These are phyloP conservation scores for Clonostachys rosea DNA, from an alignment of 2,329 filamentous ascomycete genomes.

Conservation along the genomic window DNA sequence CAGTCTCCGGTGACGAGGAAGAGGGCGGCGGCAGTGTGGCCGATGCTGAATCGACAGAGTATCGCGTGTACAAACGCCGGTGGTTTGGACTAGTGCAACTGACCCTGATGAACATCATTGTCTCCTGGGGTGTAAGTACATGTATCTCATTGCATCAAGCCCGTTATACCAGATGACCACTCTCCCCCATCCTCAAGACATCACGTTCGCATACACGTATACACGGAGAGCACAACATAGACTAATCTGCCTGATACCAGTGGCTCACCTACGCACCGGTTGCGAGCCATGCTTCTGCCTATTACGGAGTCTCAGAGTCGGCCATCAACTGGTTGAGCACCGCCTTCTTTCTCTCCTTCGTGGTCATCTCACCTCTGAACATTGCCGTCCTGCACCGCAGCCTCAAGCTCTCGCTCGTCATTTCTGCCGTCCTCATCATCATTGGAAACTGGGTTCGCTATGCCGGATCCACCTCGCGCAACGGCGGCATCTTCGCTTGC, in stretches of 20 bases:
- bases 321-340: conserved; percentile 93
- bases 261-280: conserved; percentile 93
- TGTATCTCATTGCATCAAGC: background rate
- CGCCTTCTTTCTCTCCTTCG: conserved; percentile 81
- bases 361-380: conserved; percentile 63
- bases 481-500: conserved; percentile 63
- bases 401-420: conserved; percentile 72
- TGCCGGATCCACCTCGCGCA: conserved; percentile 54
- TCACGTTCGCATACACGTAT: background rate
- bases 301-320: conserved; percentile 70
- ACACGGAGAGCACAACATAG: background rate
- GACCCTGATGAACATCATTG: conserved; percentile 83
- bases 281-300: conserved; percentile 66
- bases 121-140: conserved; percentile 86
- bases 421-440: conserved; percentile 68
- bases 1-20: background rate
- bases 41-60: conserved; percentile 15
- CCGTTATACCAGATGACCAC: background rate
- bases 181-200: conserved; percentile 1
- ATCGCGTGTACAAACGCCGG: conserved; percentile 68
- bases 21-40: conserved; percentile 2
- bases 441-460: conserved; percentile 90
- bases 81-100: conserved; percentile 86
- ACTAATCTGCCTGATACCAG: conserved; percentile 30
- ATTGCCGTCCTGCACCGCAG: conserved; percentile 78